These are phyloP conservation scores for Xylaria flabelliformis DNA, from an alignment of 495 filamentous ascomycete genomes.

Conservation along the genomic window DNA sequence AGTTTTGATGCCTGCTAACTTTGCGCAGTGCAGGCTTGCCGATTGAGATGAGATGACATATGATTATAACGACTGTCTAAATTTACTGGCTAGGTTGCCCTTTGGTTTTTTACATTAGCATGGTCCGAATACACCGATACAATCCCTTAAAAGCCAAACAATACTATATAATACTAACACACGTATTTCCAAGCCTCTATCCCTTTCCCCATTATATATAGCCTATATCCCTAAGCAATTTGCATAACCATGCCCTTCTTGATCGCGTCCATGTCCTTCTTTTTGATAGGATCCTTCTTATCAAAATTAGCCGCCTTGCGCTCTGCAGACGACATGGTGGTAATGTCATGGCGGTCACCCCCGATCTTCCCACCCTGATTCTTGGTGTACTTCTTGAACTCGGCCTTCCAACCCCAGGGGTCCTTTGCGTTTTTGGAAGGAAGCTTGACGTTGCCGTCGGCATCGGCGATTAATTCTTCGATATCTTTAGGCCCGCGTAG, in stretches of 20 bases:
- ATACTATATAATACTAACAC: not conserved
- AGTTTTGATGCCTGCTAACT: not conserved
- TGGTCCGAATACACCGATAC: not conserved
- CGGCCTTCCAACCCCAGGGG: constrained; percentile 35
- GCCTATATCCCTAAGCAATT: constrained; percentile 6
- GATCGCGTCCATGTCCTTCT: constrained; percentile 38
- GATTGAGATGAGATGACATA: not conserved
- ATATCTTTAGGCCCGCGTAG: constrained; percentile 40
- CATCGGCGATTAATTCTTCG: constrained; percentile 32
- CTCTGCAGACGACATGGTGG: constrained; percentile 39
- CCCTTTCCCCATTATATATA: not conserved
- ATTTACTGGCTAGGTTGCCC: constrained; percentile 3
- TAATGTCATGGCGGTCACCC: constrained; percentile 46
- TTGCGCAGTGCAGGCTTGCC: not conserved
- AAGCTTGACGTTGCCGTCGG: constrained; percentile 31
- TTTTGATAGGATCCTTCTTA: constrained; percentile 40
- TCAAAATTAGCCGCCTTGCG: constrained; percentile 38
- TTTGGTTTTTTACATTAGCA: not conserved
- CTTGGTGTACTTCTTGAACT: constrained; percentile 29
- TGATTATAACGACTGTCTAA: not conserved
- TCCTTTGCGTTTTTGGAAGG: constrained; percentile 35
- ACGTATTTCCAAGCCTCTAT: not conserved
- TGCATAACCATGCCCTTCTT: constrained; percentile 41
- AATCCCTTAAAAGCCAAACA: not conserved
- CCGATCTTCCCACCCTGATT: constrained; percentile 33